A percentile compares a stretch with the other conserved stretches of the same genome.
Conservation (phyloP, 2,329 filamentous ascomycete species). For the Amphichorda felina region DNA sequence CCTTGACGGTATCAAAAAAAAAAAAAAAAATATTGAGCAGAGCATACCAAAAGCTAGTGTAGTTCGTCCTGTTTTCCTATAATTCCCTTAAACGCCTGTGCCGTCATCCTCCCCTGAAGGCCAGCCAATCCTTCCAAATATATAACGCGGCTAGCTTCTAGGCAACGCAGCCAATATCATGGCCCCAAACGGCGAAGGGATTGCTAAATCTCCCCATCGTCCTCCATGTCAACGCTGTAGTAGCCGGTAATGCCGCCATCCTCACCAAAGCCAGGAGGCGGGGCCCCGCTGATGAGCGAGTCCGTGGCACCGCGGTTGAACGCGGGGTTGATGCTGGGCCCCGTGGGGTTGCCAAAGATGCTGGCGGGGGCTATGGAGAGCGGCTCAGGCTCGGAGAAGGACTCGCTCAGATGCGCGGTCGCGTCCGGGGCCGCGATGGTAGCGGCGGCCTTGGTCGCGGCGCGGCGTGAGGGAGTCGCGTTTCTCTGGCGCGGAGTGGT, state of each 20-base stretch:
- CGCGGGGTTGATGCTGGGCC: neutral
- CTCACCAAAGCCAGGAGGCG: neutral
- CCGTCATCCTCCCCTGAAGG: no score
- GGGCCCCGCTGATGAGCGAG: neutral
- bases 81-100: no score
- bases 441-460: conserved; percentile 1
- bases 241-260: neutral
- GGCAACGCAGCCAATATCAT: no score
- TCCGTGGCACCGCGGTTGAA: neutral
- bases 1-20: no score
- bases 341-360: conserved; percentile 2
- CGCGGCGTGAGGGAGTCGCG: conserved; percentile 1
- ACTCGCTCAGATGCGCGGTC: neutral
- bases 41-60: no score
- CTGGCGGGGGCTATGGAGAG: neutral
- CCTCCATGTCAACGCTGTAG: neutral
- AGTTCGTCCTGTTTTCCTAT: no score
- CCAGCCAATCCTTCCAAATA: no score
- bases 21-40: no score
- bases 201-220: conserved; percentile 1
- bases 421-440: conserved; percentile 1
- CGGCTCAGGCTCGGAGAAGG: neutral
- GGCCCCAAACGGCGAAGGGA: no score
- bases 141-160: no score
- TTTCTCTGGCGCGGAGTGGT: neutral